Evolutionary conservation across 352 stramenopile genomes (phyloP), one percentile per base, ranked within the genome.

Genomic region (Elongisporangium prolatum): DNA sequence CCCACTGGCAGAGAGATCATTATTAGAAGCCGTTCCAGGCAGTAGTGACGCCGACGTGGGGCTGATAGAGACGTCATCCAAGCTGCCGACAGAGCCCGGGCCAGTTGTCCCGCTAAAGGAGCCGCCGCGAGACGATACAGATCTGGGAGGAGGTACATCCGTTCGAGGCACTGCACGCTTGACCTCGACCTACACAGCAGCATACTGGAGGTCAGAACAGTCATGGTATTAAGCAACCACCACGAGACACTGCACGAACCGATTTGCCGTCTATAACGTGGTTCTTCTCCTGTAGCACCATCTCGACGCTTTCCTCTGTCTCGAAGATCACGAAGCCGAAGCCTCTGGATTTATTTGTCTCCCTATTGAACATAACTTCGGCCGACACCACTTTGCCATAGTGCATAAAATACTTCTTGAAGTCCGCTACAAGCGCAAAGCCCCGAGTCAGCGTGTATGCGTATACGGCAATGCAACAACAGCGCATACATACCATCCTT

Each of bases 251-350:
- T 34, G 25, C 17, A 50, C 62, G 57, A 69, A 82, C 86, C 24
- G 85, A 91, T 79, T 98, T 98, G 56, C 87, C 82, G 67, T 97
- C 89, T 52, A 98, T 95, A 48, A 96, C 77, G 65, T 98, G 91
- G 51, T 88, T 90, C 56, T 82, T 84, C 44, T 93, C 86, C 57
- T 95, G 75, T 40, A 97, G 71, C 21, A 97, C 90, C 20, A 87
- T 56, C 54, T 96, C 87, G 21, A 96, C 91, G 55, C 81, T 95
- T 50, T 70, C 68, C 58, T 96, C 88, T 20, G 61, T 88, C 63
- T 97, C 91, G 60, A 97, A 98, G 58, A 97, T 92, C 49, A 98
- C 91, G 72, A 98, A 98, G 6, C 91, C 91, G 75, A 98, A 97
- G 59, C 91, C 91, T 50, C 91, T 73, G 21, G 87, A 97, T 62